Conservation (phyloP, 495 filamentous ascomycete genomes). For the Arthonia radiata region DNA sequence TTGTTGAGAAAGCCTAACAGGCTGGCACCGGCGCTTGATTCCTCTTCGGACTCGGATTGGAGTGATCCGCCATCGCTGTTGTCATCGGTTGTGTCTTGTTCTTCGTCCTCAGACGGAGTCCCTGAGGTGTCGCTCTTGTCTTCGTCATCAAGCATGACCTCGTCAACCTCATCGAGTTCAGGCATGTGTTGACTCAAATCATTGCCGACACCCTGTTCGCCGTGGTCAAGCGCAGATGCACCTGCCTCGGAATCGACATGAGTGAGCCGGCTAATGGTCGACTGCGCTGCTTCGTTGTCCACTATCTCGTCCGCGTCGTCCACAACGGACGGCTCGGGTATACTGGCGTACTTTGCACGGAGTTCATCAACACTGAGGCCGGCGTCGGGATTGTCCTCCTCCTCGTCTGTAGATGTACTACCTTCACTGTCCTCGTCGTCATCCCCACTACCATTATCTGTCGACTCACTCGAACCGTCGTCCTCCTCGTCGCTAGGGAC, state of each 20-base stretch:
- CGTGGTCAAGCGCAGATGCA: constrained; percentile 3
- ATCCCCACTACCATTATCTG: no score
- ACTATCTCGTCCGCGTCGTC: constrained; percentile 1
- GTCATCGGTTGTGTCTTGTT: no score
- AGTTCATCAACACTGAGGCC: constrained; percentile 57
- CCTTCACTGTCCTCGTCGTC: constrained; percentile 28
- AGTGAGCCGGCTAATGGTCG: no score
- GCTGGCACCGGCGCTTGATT: no score
- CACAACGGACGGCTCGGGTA: constrained; percentile 16
- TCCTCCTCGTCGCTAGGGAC: constrained; percentile 36
- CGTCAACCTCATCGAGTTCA: constrained; percentile 1
- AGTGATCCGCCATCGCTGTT: no score
- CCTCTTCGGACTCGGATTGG: no score
- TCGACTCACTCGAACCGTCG: constrained; percentile 40
- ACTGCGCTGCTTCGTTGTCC: no score
- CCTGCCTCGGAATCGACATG: no score
- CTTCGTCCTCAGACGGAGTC: constrained; percentile 1
- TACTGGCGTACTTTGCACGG: constrained; percentile 47
- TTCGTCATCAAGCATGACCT: constrained; percentile 1
- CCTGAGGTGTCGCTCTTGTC: background rate
- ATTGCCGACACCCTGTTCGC: constrained; percentile 1
- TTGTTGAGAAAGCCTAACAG: constrained; percentile 41
- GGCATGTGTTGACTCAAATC: background rate
- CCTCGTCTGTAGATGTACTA: no score
- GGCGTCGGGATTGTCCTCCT: constrained; percentile 37